phyloP scores from a whole-genome alignment of 495 filamentous ascomycete species.

The Aspergillus wentii region DNA sequence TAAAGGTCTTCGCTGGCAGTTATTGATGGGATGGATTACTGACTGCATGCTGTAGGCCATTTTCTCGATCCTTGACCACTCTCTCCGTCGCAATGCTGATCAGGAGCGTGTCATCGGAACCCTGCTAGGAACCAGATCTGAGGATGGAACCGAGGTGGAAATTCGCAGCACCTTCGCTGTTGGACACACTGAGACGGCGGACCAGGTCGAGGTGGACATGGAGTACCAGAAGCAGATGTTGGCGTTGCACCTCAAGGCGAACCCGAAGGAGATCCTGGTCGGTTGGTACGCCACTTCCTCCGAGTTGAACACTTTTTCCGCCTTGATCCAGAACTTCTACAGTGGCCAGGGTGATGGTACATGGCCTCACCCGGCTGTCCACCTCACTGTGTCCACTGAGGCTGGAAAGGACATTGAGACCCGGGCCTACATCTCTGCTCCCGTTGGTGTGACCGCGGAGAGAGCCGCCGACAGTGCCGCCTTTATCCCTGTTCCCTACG shows the following conservation, averaged over 20 bases:
- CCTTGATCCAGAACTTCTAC: slow-evolving; percentile 99
- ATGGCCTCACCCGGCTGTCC: slow-evolving; percentile 91
- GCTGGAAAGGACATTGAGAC: slow-evolving; percentile 80
- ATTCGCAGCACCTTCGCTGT: slow-evolving; percentile 95
- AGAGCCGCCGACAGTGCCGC: slow-evolving; percentile 90
- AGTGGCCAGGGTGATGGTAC: slow-evolving; percentile 93
- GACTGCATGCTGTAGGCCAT: slow-evolving; percentile 57
- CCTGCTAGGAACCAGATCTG: slow-evolving; percentile 82
- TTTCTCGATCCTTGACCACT: slow-evolving; percentile 96
- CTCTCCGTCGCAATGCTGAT: slow-evolving; percentile 79
- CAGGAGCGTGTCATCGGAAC: slow-evolving; percentile 96
- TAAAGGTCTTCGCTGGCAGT: not conserved
- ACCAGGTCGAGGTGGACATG: slow-evolving; percentile 99
- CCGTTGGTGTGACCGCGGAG: slow-evolving; percentile 91
- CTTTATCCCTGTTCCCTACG: slow-evolving; percentile 93
- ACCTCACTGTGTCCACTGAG: slow-evolving; percentile 88
- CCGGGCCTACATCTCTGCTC: slow-evolving; percentile 86
- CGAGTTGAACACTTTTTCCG: slow-evolving; percentile 95
- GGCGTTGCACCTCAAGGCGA: slow-evolving; percentile 83
- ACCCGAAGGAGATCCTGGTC: slow-evolving; percentile 87
- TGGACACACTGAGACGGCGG: slow-evolving; percentile 93
- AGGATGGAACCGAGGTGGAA: slow-evolving; percentile 94
- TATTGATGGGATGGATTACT: not conserved
- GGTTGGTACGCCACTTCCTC: slow-evolving; percentile 97
- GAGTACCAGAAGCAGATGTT: slow-evolving; percentile 99